Conservation (phyloP, 2,329 filamentous ascomycete species). For the Fusarium devonianum region DNA sequence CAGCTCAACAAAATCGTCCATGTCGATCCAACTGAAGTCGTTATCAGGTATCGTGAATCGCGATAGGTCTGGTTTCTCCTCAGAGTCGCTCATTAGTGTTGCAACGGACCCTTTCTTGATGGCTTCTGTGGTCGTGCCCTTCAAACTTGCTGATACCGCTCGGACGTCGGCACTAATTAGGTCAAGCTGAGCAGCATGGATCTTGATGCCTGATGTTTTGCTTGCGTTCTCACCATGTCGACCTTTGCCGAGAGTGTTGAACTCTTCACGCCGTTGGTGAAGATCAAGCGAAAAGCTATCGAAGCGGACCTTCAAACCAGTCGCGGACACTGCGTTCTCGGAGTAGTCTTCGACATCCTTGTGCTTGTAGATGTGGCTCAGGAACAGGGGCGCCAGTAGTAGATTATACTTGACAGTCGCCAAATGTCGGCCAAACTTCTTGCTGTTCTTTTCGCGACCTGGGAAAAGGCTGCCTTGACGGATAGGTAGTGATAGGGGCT, state of each 20-base stretch:
- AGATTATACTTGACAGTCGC: constrained; percentile 99
- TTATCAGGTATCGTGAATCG: constrained; percentile 95
- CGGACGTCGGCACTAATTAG: constrained; percentile 90
- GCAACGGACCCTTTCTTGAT: constrained; percentile 67
- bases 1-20: constrained; percentile 98
- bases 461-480: constrained; percentile 93
- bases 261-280: constrained; percentile 92
- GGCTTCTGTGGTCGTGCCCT: constrained; percentile 78
- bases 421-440: constrained; percentile 96
- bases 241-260: constrained; percentile 80
- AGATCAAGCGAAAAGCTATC: constrained; percentile 98
- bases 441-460: constrained; percentile 92
- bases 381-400: constrained; percentile 87
- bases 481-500: constrained; percentile 91
- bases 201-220: constrained; percentile 90
- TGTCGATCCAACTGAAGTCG: constrained; percentile 96
- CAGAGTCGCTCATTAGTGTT: constrained; percentile 60
- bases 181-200: constrained; percentile 93
- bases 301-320: constrained; percentile 93
- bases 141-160: constrained; percentile 90
- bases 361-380: constrained; percentile 98
- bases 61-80: constrained; percentile 75
- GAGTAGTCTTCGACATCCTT: constrained; percentile 90
- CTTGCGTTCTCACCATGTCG: constrained; percentile 70
- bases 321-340: constrained; percentile 81